Evolutionary conservation across 2,329 filamentous ascomycete genomes (phyloP).

Genomic region (Calycina herbarum): DNA sequence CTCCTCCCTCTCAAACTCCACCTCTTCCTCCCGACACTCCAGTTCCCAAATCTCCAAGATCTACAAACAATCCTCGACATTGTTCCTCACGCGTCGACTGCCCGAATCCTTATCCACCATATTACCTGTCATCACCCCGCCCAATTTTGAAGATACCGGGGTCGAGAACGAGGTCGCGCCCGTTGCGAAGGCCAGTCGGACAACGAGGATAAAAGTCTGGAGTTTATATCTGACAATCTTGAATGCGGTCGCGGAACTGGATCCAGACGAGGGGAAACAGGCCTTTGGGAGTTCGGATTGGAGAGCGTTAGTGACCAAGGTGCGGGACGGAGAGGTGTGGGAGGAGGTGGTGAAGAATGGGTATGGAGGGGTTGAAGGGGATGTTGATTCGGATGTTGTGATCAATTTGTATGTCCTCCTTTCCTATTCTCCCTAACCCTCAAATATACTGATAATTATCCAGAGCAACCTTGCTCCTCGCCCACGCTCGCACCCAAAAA

Average conservation of each 20-base stretch:
- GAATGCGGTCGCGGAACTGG: slow-evolving; percentile 87
- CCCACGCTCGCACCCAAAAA: slow-evolving; percentile 81
- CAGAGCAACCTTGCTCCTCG: slow-evolving; percentile 85
- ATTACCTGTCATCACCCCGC: slow-evolving; percentile 73
- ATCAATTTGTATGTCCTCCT: slow-evolving; percentile 69
- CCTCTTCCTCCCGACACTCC: slow-evolving; percentile 55
- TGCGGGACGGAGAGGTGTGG: slow-evolving; percentile 90
- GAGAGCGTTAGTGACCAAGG: slow-evolving; percentile 77
- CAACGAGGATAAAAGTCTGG: slow-evolving; percentile 92
- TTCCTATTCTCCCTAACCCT: slow-evolving; percentile 15
- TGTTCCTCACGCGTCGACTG: slow-evolving; percentile 91
- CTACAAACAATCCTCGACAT: slow-evolving; percentile 89
- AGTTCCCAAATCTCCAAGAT: slow-evolving; percentile 80
- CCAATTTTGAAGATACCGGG: slow-evolving; percentile 35
- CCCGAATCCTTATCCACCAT: slow-evolving; percentile 87
- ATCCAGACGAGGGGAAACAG: slow-evolving; percentile 84
- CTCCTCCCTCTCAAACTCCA: slow-evolving; percentile 65
- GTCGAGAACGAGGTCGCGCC: slow-evolving; percentile 53
- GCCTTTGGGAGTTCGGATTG: slow-evolving; percentile 84
- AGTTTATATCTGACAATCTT: slow-evolving; percentile 92
- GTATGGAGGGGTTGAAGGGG: slow-evolving; percentile 84
- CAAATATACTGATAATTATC: slow-evolving; percentile 26
- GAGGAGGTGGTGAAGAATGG: slow-evolving; percentile 86
- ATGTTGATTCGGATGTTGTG: slow-evolving; percentile 92
- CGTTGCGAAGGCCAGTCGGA: slow-evolving; percentile 75